Percentiles rank a stretch among this genome's conserved stretches.
Evolutionary conservation across 116 monocot genomes (phyloP).

Genomic region (Cymodocea nodosa): DNA sequence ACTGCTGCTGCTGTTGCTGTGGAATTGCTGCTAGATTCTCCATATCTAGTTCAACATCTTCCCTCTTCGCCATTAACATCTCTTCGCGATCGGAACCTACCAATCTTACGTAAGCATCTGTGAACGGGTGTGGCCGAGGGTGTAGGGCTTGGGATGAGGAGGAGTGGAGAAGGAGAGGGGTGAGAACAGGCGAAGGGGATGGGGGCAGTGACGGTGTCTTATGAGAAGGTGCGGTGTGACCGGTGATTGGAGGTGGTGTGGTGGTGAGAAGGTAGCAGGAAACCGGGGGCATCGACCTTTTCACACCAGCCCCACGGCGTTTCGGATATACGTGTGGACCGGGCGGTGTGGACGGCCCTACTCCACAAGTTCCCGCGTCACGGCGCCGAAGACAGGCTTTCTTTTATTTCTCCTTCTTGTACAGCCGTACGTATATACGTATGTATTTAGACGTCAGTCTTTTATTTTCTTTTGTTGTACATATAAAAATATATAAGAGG

Average conservation of each 20-base stretch:
- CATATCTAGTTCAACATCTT: conserved; percentile 12
- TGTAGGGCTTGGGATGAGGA: neutral
- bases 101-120: neutral
- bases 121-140: neutral
- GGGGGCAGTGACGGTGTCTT: neutral
- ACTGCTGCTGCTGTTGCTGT: conserved; percentile 1
- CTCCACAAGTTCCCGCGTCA: neutral
- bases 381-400: neutral
- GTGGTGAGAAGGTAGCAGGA: neutral
- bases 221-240: neutral
- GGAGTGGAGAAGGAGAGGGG: neutral
- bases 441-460: no score
- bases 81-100: neutral
- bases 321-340: neutral
- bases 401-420: no score
- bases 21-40: neutral
- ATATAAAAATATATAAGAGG: no score
- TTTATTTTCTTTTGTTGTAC: no score
- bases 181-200: conserved; percentile 2
- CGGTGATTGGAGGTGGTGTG: neutral
- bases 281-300: conserved; percentile 2
- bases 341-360: no score
- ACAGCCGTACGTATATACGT: no score
- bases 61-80: conserved; percentile 22
- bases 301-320: neutral